Percentiles rank a stretch among this genome's conserved stretches.
phyloP scores from a whole-genome alignment of 352 stramenopile species.

The Globisporangium echinulatum region DNA sequence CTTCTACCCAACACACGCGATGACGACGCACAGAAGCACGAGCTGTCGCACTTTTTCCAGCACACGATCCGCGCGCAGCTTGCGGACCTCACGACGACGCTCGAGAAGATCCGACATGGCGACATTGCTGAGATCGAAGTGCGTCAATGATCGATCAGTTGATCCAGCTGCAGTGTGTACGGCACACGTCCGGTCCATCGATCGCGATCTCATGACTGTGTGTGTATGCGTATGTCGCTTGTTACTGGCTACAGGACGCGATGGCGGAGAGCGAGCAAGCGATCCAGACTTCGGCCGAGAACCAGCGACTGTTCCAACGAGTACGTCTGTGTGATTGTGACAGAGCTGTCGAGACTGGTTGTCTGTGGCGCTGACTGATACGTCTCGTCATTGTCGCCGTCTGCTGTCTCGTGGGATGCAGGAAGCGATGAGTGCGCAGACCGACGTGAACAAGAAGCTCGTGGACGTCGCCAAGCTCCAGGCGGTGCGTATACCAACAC shows the following conservation, averaged over 20 bases:
- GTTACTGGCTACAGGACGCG: slow-evolving; percentile 16
- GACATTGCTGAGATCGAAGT: slow-evolving; percentile 45
- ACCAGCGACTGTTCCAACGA: slow-evolving; percentile 55
- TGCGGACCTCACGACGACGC: slow-evolving; percentile 36
- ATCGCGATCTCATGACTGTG: neutral
- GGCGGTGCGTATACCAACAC: slow-evolving; percentile 23
- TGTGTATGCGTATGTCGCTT: neutral
- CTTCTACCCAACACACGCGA: neutral
- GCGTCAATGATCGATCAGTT: neutral
- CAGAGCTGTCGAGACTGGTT: too few relatives aligned
- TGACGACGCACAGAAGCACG: slow-evolving; percentile 33
- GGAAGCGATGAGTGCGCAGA: slow-evolving; percentile 46
- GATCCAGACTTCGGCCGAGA: slow-evolving; percentile 41
- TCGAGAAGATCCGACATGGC: slow-evolving; percentile 58
- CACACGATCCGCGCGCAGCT: slow-evolving; percentile 46
- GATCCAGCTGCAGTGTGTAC: too few relatives aligned
- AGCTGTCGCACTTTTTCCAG: slow-evolving; percentile 63
- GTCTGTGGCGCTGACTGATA: neutral
- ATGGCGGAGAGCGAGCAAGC: slow-evolving; percentile 56
- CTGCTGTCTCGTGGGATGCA: slow-evolving; percentile 5
- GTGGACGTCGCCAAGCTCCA: slow-evolving; percentile 64
- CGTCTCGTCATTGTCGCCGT: neutral
- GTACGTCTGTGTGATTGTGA: slow-evolving; percentile 6
- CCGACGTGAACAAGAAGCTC: slow-evolving; percentile 54
- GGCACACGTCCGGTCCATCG: too few relatives aligned